Conservation (phyloP, 306 rosid genomes). For the Albizia julibrissin region DNA sequence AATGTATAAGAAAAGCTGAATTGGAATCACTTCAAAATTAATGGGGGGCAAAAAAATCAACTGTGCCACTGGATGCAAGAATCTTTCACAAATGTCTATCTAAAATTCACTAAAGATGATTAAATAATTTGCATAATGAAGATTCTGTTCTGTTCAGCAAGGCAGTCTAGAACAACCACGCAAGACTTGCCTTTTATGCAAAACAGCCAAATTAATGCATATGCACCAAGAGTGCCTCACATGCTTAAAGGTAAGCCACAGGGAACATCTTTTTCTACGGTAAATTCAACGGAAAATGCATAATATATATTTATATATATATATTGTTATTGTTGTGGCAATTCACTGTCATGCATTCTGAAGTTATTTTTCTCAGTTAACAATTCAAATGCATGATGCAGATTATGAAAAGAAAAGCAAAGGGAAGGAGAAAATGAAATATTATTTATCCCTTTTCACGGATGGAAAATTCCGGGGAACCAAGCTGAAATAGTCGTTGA, state of each 20-base stretch:
- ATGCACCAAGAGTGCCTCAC: background rate
- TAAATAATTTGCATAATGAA: background rate
- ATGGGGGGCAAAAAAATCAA: no score
- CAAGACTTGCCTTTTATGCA: background rate
- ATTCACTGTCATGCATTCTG: background rate
- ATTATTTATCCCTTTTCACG: background rate
- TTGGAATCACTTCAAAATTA: background rate
- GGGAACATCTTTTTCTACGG: no score
- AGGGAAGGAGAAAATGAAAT: background rate
- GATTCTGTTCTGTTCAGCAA: background rate
- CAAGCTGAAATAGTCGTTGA: background rate
- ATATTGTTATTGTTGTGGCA: background rate
- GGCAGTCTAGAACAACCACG: background rate
- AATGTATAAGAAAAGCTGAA: background rate
- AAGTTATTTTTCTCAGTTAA: background rate
- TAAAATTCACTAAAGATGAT: background rate
- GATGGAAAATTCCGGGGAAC: conserved; percentile 7
- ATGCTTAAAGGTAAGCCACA: background rate
- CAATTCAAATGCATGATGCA: background rate
- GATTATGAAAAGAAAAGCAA: background rate
- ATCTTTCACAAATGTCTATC: background rate
- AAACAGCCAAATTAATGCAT: background rate
- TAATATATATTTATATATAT: background rate
- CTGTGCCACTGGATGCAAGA: background rate
- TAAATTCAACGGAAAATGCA: background rate